A percentile compares a stretch with the other conserved stretches of the same genome.
Conservation (phyloP, 2,329 filamentous ascomycete genomes). For the Colletotrichum nymphaeae region DNA sequence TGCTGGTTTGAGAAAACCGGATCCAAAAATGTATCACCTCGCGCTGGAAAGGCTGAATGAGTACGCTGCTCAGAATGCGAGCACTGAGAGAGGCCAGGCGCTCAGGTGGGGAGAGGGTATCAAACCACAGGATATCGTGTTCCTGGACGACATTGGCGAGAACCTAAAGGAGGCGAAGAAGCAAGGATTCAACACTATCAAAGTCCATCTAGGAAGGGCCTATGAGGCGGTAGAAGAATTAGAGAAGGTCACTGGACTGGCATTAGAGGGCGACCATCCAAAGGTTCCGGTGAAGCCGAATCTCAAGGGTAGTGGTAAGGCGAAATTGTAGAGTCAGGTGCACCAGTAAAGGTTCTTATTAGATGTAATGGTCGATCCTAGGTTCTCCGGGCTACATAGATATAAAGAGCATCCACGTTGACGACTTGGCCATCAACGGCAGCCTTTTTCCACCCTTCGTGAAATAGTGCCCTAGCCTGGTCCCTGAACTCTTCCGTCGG, state of each 20-base stretch:
- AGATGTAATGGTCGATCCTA: neutral
- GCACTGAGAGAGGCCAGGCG: slow-evolving; percentile 48
- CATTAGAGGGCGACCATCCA: slow-evolving; percentile 67
- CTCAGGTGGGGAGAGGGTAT: slow-evolving; percentile 65
- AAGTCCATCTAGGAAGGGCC: slow-evolving; percentile 82
- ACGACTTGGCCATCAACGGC: slow-evolving; percentile 45
- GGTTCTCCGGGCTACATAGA: slow-evolving; percentile 42
- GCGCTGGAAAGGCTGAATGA: slow-evolving; percentile 75
- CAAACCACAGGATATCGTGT: slow-evolving; percentile 77
- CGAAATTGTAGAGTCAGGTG: slow-evolving; percentile 55
- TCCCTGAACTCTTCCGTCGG: slow-evolving; percentile 39
- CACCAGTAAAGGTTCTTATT: neutral
- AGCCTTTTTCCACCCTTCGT: slow-evolving; percentile 43
- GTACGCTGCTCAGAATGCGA: slow-evolving; percentile 65
- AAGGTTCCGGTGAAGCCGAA: slow-evolving; percentile 58
- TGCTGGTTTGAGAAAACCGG: slow-evolving; percentile 88
- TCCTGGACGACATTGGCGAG: slow-evolving; percentile 94
- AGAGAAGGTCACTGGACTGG: slow-evolving; percentile 78
- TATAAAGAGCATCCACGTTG: slow-evolving; percentile 43
- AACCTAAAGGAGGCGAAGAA: slow-evolving; percentile 85
- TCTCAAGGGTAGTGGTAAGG: slow-evolving; percentile 45
- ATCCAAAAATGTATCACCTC: slow-evolving; percentile 82
- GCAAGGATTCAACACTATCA: slow-evolving; percentile 84
- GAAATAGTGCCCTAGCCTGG: slow-evolving; percentile 42
- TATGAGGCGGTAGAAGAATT: slow-evolving; percentile 86